Base-by-base conservation (phyloP, 495 filamentous ascomycete species). In the Penicillium bovifimosum region DNA sequence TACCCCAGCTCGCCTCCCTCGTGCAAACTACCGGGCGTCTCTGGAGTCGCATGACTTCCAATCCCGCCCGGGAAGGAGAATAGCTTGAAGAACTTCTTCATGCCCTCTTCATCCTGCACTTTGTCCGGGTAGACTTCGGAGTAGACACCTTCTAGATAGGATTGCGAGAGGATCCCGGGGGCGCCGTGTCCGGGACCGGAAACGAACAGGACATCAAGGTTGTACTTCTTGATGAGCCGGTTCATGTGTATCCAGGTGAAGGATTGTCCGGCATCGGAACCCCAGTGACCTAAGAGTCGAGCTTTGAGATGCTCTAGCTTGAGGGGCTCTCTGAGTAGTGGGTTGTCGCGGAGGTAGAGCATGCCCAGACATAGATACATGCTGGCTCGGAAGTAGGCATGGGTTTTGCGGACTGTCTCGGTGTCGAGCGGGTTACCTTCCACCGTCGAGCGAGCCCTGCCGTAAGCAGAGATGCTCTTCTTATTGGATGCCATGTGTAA, bases 231-330 rank as follows among this genome's bases (percentile, higher is more conserved):
- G 73, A 87, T 86, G 26, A 88, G 74, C 42, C 84, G 79, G 70
- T 87, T 88, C 79, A 87, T 84, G 67, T 89, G 86, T 68, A 87
- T 84, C 71, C 82, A 87, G 26, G 85, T 85, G 67, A 89, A 87
- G 27, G 81, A 81, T 63, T 87, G 86, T 27, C 85, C 86, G 13
- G 86, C 82, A 44, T 86, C 84, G 6, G 82, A 85, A 47, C 86
- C 86, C 76, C 86, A 89, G 62, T 89, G 86, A 24, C 86, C 86
- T 6, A 89, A 74, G 2, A 87, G 74, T 20, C 86, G 81, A 33
- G 76, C 75, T 60, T 89, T 89, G 64, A 88, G 71, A 61, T 87
- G 80, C 43, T 83, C 78, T 8, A 72, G 62, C 47, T 78, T 76
- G 41, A 88, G 70, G 1, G 83, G 81, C 55, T 86, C 80, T 46